Evolutionary conservation across 176 grass and related monocot species (phyloP), one percentile per base, ranked within the genome.

Genomic region (Hyparrhenia diplandra): DNA sequence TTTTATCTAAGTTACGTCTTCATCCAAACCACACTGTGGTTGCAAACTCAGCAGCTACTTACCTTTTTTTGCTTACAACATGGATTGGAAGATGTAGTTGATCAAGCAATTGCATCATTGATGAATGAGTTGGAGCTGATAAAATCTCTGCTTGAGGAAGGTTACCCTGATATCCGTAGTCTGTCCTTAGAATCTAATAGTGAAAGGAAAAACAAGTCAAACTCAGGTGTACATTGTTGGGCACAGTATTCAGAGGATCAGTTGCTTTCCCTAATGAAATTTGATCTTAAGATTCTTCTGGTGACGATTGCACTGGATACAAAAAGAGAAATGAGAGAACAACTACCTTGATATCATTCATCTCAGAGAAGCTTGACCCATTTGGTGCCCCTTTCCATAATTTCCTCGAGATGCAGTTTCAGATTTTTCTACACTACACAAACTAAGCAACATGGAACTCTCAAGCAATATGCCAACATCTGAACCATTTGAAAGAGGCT

Each of bases 21-120:
- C 92, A 98, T 91, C 95, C 88, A 63, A 98, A 95, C 84, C 67
- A 98, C 55, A 55, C 66, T 4, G 88, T 98, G 72, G 88, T 91
- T 45, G 71, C 79, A 77, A 92, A 76, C 58, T 55, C 88, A 75
- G 86, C 86, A 57, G 87, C 88, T 21, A 93, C 92, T 87, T 94
- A 98, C 61, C 84, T 98, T 69, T 98, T 98, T 94, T 67, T 91
- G 86, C 76, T 78, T 98, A 67, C 90, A 94, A 49, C 95, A 98
- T 89, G 82, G 78, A 52, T 91, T 67, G 45, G 81, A 93, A 69
- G 78, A 73, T 83, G 84, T 98, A 47, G 92, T 89, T 68, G 87
- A 85, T 81, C 83, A 95, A 78, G 81, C 95, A 61, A 88, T 93
- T 68, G 41, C 81, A 52, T 91, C 73, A 36, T 85, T 98, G 71